Conservation (phyloP, 179 eudicot species). For the Pouteria campechiana region DNA sequence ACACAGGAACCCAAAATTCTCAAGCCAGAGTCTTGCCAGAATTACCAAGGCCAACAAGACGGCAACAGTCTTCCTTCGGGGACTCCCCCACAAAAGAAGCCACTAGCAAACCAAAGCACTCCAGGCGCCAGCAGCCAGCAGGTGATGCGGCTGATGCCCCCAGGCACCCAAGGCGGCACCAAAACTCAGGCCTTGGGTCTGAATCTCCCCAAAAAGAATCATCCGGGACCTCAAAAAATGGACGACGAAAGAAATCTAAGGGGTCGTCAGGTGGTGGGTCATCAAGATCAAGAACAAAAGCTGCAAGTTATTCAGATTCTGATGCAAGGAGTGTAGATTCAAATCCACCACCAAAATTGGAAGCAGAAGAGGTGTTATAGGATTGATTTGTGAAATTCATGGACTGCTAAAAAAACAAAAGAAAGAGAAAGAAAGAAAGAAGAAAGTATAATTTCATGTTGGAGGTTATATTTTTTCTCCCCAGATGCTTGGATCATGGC, state of each 20-base stretch:
- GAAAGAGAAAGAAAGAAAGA: no score
- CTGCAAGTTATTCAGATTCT: no score
- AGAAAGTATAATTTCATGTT: no score
- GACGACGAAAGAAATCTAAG: constrained; percentile 46
- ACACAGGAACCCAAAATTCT: constrained; percentile 5
- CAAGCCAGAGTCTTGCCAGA: constrained; percentile 14
- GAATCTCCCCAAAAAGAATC: constrained; percentile 13
- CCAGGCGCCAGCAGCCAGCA: constrained; percentile 25
- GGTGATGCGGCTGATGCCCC: constrained; percentile 14
- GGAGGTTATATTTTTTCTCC: no score
- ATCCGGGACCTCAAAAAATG: constrained; percentile 43
- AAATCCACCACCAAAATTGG: no score
- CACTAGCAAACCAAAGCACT: constrained; percentile 20
- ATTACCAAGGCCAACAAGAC: constrained; percentile 34
- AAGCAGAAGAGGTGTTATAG: no score
- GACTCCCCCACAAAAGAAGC: constrained; percentile 25
- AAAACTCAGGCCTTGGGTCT: constrained; percentile 4
- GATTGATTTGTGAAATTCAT: no score
- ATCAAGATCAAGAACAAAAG: no score
- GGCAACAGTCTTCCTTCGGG: constrained; percentile 14
- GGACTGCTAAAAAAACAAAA: no score
- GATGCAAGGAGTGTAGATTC: no score
- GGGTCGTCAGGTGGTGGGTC: no score
- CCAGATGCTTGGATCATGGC: no score
- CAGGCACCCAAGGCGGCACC: constrained; percentile 4